Conservation (phyloP, 2,329 filamentous ascomycete genomes). For the Pleurostoma richardsiae region DNA sequence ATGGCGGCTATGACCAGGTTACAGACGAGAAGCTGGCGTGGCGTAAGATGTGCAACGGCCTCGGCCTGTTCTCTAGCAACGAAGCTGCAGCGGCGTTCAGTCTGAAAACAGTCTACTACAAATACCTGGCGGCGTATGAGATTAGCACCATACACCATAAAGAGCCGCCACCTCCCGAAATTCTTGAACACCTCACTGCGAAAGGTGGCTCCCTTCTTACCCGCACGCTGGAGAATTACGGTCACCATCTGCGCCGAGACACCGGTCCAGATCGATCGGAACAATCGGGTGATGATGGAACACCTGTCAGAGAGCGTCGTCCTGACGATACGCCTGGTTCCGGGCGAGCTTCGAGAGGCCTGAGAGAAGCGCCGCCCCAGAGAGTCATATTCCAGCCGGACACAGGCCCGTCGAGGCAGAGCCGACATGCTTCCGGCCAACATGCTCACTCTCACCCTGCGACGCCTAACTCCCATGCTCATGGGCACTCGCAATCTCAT, state of each 20-base stretch:
- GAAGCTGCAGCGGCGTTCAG: slow-evolving; percentile 80
- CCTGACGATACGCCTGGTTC: slow-evolving; percentile 46
- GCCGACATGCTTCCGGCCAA: slow-evolving; percentile 50
- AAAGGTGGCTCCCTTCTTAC: slow-evolving; percentile 77
- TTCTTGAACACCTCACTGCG: slow-evolving; percentile 80
- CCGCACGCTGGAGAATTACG: slow-evolving; percentile 73
- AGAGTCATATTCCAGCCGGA: slow-evolving; percentile 83
- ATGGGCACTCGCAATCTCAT: slow-evolving; percentile 15
- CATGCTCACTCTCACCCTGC: slow-evolving; percentile 22
- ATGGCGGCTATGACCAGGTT: slow-evolving; percentile 82
- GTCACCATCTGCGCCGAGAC: slow-evolving; percentile 37
- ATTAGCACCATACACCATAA: slow-evolving; percentile 72
- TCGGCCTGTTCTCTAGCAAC: slow-evolving; percentile 70
- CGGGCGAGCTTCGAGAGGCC: slow-evolving; percentile 55
- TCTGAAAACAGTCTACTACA: slow-evolving; percentile 85
- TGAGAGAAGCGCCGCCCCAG: slow-evolving; percentile 80
- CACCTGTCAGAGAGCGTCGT: slow-evolving; percentile 48
- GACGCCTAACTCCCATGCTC: slow-evolving; percentile 17
- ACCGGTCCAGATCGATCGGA: slow-evolving; percentile 49
- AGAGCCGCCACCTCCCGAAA: slow-evolving; percentile 82
- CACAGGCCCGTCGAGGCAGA: slow-evolving; percentile 58
- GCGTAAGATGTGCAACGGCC: slow-evolving; percentile 72
- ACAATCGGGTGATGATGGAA: slow-evolving; percentile 56
- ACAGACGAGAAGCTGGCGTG: slow-evolving; percentile 81
- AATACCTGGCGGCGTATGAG: slow-evolving; percentile 82